Base-by-base conservation (phyloP, 202 grass and related monocot genomes). In the Cymbopogon flexuosus region DNA sequence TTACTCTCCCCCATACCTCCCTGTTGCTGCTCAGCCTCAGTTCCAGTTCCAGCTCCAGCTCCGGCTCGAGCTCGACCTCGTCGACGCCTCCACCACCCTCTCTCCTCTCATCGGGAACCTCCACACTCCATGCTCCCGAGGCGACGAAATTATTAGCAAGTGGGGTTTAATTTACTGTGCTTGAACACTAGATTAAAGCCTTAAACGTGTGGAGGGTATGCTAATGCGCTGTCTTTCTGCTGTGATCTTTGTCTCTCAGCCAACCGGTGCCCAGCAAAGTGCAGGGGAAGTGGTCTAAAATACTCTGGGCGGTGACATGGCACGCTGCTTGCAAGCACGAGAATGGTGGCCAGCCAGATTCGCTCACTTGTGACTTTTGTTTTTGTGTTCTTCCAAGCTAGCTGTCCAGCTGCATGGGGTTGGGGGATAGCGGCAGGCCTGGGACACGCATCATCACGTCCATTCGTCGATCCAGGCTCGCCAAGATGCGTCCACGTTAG, bases 311-410 rank as follows among this genome's bases (percentile, higher is more conserved):
- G 10, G 68, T 84, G 80, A 88, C 68, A 88, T 83, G 75, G 62
- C 80, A 10, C 60, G 57, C 65, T 72, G 57, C 65, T 72, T 65
- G 57, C 43, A 66, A 78, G 67, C 79, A 83, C 59, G 85, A 83
- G 85, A 36, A 45, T 49, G 63, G 68, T 27, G 41, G 37, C 66
- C 46, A 29, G 57, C 68, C 79, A 84, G 62, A 84, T 88, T 80
- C 5, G 5, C 46, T 49, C 5, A 5, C 43, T 5, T 15, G 12
- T 47, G 45, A 45, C 10, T 11, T 41, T 16, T 49, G 13, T 54
- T 68, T 79, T 79, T 40, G 31, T n/a, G 64, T 10, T 39, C 34
- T 58, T 29, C 77, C 68, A 71, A 43, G 45, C 83, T 56, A 67
- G 31, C 31, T 33, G 31, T 33, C 31, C 3, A 3, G 31, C 51